Evolutionary conservation across 768 basidiomycete species (phyloP), one percentile per base, ranked within the genome.

Genomic region (Xerocomus spinulosus): DNA sequence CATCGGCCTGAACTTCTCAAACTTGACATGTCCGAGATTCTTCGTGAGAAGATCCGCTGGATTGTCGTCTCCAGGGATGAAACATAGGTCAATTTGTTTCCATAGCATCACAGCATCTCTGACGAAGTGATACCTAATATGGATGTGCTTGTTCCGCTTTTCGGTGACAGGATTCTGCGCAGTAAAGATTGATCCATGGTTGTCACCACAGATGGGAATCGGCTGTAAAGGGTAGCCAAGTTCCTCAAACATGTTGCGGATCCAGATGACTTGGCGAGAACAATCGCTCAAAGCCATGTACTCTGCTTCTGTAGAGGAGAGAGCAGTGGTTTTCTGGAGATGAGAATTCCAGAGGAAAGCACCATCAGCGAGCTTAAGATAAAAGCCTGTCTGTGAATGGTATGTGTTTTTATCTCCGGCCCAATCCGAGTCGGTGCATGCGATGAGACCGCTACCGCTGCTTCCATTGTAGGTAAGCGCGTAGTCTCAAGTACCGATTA

Each of bases 231-330:
- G 42, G 23, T 50, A 52, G 3, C 57, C 54, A 13, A 71, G 46
- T n/a, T 51, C 61, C 8, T 15, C 3, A 8, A 65, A 38, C 1
- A 67, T 38, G 3, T 35, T 6, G 1, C 57, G 42, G 1, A 68
- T 44, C 64, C 65, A 70, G 3, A 70, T n/a, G 0, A 51, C 54
- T 43, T 69, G 54, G 20, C 53, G 39, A 13, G 48, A 43, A 2
- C 69, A 59, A 26, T 72, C 58, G 14, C 60, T 55, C 0, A 63
- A 55, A 4, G 74, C 71, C 35, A 75, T 70, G 54, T 77, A 76
- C 54, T 78, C 74, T 2, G 74, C 70, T 54, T 77, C 71, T 13
- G 58, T 55, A 0, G 63, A 63, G 1, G 67, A 68, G 1, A 60
- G 51, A 10, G 63, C 55, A 10, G 60, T 54, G 7, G 42, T 44